phyloP scores from a whole-genome alignment of 1,284 basidiomycete species.

The Cutaneotrichosporon cyanovorans region DNA sequence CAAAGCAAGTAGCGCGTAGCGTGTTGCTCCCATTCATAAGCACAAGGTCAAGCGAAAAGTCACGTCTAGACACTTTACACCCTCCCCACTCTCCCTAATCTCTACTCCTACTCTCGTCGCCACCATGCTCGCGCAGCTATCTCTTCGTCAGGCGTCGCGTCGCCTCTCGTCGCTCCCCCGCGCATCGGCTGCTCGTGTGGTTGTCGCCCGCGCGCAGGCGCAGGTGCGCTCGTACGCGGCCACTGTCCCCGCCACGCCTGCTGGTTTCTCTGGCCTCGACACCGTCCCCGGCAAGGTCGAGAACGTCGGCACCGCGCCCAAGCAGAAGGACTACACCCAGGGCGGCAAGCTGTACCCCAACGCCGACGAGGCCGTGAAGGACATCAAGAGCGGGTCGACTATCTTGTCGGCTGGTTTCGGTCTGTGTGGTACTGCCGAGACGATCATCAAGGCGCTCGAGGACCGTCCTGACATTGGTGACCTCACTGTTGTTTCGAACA shows the following conservation, averaged over 20 bases:
- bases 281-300: constrained; percentile 13
- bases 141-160: constrained; percentile 10
- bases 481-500: constrained; percentile 82
- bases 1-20: neutral
- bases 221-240: constrained; percentile 10
- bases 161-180: constrained; percentile 12
- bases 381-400: constrained; percentile 68
- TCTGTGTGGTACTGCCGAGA: constrained; percentile 55
- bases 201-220: constrained; percentile 6
- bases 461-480: constrained; percentile 62
- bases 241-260: constrained; percentile 10
- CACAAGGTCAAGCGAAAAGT: constrained; percentile 2
- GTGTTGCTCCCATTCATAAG: neutral
- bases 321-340: constrained; percentile 24
- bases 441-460: constrained; percentile 70
- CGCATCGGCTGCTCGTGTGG: constrained; percentile 12
- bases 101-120: neutral
- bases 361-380: constrained; percentile 71
- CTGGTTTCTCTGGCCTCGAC: constrained; percentile 14
- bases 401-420: constrained; percentile 66
- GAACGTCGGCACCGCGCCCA: constrained; percentile 12
- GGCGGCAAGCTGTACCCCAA: constrained; percentile 65
- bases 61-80: neutral
- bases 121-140: constrained; percentile 15
- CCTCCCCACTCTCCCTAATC: neutral